Conservation (phyloP, 257 asterid species). For the Solanum virginianum region DNA sequence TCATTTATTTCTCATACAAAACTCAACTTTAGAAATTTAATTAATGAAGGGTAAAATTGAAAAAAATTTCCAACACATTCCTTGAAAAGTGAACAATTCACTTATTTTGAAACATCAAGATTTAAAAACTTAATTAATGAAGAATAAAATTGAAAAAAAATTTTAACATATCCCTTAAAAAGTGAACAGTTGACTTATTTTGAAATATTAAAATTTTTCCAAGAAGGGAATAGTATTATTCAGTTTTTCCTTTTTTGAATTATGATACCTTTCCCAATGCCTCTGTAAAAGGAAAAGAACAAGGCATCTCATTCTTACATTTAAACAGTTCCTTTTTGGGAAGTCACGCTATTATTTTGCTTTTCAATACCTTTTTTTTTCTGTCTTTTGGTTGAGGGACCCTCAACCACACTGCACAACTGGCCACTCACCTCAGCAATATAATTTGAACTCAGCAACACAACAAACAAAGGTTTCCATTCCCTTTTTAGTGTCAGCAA, state of each 20-base stretch:
- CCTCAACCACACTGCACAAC: background rate
- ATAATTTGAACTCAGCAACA: background rate
- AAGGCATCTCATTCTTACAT: conserved; percentile 19
- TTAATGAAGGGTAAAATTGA: no score
- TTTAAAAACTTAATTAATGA: no score
- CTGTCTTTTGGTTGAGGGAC: background rate
- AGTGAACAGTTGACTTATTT: no score
- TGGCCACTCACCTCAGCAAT: background rate
- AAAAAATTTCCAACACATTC: no score
- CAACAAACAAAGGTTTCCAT: background rate
- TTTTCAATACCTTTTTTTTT: background rate
- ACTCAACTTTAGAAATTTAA: no score
- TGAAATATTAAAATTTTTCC: no score
- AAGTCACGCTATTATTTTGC: background rate
- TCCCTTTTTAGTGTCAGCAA: background rate
- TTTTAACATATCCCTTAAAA: no score
- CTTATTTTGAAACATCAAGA: no score
- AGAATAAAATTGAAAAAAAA: no score
- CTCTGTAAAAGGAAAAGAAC: conserved; percentile 28
- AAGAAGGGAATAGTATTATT: background rate
- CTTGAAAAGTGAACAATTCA: no score
- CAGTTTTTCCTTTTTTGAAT: background rate
- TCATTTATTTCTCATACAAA: no score
- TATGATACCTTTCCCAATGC: conserved; percentile 7
- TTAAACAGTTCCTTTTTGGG: background rate